phyloP scores from a whole-genome alignment of 306 rosid genomes.

The Citrullus colocynthis region DNA sequence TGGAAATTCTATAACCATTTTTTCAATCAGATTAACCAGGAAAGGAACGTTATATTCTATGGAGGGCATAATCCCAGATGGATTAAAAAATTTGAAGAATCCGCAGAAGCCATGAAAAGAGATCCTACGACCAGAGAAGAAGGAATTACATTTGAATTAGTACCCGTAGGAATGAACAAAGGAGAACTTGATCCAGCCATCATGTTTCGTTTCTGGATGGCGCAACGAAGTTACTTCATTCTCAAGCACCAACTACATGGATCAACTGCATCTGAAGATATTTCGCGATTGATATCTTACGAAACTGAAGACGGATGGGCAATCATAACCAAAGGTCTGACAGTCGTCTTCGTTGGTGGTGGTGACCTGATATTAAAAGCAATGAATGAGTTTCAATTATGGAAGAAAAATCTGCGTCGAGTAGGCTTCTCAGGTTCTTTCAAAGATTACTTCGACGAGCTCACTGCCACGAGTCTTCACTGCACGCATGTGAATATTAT shows the following conservation, averaged over 20 bases:
- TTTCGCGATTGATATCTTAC: slow-evolving; percentile 21
- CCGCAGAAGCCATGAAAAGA: neutral
- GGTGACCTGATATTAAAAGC: neutral
- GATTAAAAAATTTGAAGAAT: neutral
- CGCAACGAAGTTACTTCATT: neutral
- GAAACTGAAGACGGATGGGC: slow-evolving; percentile 51
- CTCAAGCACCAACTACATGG: neutral
- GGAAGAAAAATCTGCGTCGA: neutral
- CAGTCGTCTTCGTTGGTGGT: neutral
- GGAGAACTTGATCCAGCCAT: neutral
- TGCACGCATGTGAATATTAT: neutral
- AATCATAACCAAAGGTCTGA: slow-evolving; percentile 10
- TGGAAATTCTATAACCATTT: neutral
- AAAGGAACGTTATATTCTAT: slow-evolving; percentile 2
- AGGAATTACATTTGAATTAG: neutral
- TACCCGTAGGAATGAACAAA: neutral
- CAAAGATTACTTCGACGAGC: neutral
- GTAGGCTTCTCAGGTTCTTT: neutral
- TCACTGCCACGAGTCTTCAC: neutral
- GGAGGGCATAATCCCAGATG: neutral
- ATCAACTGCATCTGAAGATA: neutral
- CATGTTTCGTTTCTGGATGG: slow-evolving; percentile 3
- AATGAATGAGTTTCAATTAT: neutral
- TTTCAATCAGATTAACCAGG: neutral
- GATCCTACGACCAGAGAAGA: neutral